Base-by-base conservation (phyloP, 768 basidiomycete genomes). In the Leccinum boreale region DNA sequence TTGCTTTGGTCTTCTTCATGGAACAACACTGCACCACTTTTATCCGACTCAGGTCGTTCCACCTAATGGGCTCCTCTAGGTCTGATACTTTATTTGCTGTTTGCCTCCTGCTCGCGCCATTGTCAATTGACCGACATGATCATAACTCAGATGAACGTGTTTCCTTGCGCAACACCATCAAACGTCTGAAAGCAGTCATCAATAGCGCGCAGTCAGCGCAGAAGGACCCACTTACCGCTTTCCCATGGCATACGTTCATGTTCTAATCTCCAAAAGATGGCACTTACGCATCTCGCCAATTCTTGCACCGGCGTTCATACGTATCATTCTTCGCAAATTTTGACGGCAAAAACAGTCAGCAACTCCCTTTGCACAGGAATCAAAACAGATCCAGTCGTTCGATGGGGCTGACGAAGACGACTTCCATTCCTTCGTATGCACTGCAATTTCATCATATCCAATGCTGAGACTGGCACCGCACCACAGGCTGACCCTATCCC, bases 361-460 rank as follows among this genome's bases (percentile, higher is more conserved):
- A 15, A 39, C 14, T 46, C 5, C 9, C 21, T 54, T 26, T 8
- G 23, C 53, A 61, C 58, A 59, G 56, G 55, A 62, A 47, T 28
- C 29, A 21, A 51, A 58, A 46, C 39, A 15, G 53, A 31, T 44
- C 39, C 24, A 15, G 29, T 39, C 2, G 14, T 19, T 42, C 12
- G 21, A 28, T 31, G 35, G 36, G 21, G 5, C 29, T 58, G 59
- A 60, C 29, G 52, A 50, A 44, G 57, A 53, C 26, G 14, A 28
- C 58, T 65, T 67, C 66, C 58, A 67, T 67, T 65, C 46, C 21
- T n/a, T 58, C 49, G 33, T 42, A 46, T 49, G 57, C 56, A 65
- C 55, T 39, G 62, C 55, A 57, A 24, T 45, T 7, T 36, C 56
- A 44, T 58, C 44, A 19, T 50, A 59, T 57, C 46, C 56, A 29